phyloP scores from a whole-genome alignment of 2,329 filamentous ascomycete species.

The Onygenales sp. region DNA sequence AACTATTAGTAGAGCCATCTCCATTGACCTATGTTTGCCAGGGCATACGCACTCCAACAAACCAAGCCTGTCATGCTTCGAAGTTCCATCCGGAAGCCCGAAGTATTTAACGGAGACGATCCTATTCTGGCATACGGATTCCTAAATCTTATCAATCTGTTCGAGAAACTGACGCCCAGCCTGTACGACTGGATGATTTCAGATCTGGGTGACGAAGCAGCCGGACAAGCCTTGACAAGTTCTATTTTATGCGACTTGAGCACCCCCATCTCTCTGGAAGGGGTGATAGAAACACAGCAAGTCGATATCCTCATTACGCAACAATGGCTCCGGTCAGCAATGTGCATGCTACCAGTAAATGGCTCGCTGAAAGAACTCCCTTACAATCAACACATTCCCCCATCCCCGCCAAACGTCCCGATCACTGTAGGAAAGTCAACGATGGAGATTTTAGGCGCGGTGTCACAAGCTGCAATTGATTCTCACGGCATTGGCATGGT shows the following conservation, averaged over 20 bases:
- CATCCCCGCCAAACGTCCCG: conserved; percentile 54
- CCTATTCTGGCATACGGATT: conserved; percentile 32
- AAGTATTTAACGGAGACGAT: conserved; percentile 51
- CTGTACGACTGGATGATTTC: conserved; percentile 31
- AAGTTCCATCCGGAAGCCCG: conserved; percentile 54
- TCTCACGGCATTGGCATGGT: conserved; percentile 67
- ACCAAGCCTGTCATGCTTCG: conserved; percentile 61
- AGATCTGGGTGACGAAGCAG: conserved; percentile 22
- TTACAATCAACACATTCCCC: conserved; percentile 39
- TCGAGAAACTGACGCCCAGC: conserved; percentile 28
- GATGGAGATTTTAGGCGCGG: conserved; percentile 58
- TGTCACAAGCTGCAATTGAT: conserved; percentile 66
- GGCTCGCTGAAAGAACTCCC: conserved; percentile 52
- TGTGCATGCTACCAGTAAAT: conserved; percentile 64
- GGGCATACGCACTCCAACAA: conserved; percentile 63
- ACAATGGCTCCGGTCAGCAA: conserved; percentile 61
- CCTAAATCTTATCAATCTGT: conserved; percentile 30
- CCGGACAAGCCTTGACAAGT: conserved; percentile 21
- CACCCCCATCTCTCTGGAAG: conserved; percentile 46
- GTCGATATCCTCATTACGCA: conserved; percentile 61
- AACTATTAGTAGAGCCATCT: neutral
- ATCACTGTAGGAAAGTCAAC: conserved; percentile 55
- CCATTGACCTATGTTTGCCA: conserved; percentile 19
- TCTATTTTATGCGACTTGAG: conserved; percentile 44
- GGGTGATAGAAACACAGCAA: conserved; percentile 54